Conservation (phyloP, 2,329 filamentous ascomycete genomes). For the Endocalyx cinctus region DNA sequence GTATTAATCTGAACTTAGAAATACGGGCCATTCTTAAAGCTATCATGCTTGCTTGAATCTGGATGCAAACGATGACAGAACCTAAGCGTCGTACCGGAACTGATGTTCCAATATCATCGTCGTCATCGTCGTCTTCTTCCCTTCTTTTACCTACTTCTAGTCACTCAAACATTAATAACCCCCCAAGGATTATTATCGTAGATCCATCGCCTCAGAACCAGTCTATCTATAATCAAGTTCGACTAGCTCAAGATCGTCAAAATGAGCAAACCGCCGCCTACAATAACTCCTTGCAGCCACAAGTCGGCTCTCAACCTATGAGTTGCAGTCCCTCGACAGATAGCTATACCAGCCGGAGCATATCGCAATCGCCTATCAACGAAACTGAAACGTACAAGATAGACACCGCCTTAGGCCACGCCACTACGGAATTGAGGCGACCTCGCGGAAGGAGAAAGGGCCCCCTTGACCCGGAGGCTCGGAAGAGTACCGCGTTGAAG, state of each 20-base stretch:
- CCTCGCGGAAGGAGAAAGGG: slow-evolving; percentile 24
- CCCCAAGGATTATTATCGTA: too few relatives aligned
- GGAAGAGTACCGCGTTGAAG: slow-evolving; percentile 24
- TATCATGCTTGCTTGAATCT: too few relatives aligned
- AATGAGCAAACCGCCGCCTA: slow-evolving; percentile 14
- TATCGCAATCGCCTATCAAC: slow-evolving; percentile 13
- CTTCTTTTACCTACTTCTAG: too few relatives aligned
- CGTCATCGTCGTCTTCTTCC: too few relatives aligned
- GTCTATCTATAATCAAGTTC: slow-evolving; percentile 21
- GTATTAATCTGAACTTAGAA: too few relatives aligned
- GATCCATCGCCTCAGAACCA: slow-evolving; percentile 21
- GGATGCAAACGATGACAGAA: too few relatives aligned
- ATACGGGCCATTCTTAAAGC: too few relatives aligned
- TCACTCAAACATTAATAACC: too few relatives aligned
- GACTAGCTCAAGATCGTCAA: slow-evolving; percentile 20
- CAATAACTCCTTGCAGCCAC: slow-evolving; percentile 13
- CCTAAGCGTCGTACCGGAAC: too few relatives aligned
- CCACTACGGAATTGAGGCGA: slow-evolving; percentile 11
- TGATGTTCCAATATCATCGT: too few relatives aligned
- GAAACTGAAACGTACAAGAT: not conserved
- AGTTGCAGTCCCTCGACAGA: slow-evolving; percentile 16
- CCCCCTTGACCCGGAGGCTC: slow-evolving; percentile 19
- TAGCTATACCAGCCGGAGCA: slow-evolving; percentile 15
- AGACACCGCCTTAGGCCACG: too few relatives aligned
- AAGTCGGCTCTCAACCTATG: slow-evolving; percentile 15